These are phyloP conservation scores for Brassica cretica DNA, from an alignment of 345 rosid species.

Conservation along the genomic window DNA sequence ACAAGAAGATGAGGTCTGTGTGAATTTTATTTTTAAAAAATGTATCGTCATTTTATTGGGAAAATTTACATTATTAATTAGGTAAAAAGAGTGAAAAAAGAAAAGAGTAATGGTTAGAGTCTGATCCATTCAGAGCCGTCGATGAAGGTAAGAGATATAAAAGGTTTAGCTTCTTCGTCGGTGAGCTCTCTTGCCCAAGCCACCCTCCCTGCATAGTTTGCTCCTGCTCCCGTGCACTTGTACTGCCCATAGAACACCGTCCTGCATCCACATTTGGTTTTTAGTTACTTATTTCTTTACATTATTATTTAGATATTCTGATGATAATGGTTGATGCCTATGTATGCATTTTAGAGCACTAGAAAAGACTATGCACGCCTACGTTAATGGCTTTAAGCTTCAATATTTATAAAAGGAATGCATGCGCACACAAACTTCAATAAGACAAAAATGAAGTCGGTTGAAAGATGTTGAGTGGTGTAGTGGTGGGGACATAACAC, in stretches of 20 bases:
- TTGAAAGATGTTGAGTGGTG: conserved; percentile 23
- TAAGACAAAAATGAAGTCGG: conserved; percentile 18
- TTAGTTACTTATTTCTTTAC: not conserved
- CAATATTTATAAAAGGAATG: conserved; percentile 2
- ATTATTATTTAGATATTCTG: not conserved
- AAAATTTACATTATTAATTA: conserved; percentile 28
- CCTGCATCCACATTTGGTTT: conserved; percentile 48
- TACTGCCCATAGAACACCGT: conserved; percentile 96
- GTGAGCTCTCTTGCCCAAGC: conserved; percentile 90
- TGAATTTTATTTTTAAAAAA: not conserved
- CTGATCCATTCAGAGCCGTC: conserved; percentile 93
- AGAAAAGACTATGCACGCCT: conserved; percentile 30
- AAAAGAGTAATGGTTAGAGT: conserved; percentile 30
- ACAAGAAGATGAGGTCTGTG: not conserved
- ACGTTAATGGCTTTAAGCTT: conserved; percentile 3
- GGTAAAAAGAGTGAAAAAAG: not conserved
- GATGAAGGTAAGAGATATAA: conserved; percentile 68
- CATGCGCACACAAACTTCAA: conserved; percentile 15
- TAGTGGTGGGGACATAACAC: conserved; percentile 32
- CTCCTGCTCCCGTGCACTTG: conserved; percentile 89
- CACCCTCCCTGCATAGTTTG: conserved; percentile 81
- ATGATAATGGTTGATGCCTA: not conserved
- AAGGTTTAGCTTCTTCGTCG: conserved; percentile 88
- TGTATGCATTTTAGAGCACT: conserved; percentile 16
- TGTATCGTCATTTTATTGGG: not conserved